Evolutionary conservation across 768 basidiomycete species (phyloP), one percentile per base, ranked within the genome.

Genomic region (Pisolithus microcarpus): DNA sequence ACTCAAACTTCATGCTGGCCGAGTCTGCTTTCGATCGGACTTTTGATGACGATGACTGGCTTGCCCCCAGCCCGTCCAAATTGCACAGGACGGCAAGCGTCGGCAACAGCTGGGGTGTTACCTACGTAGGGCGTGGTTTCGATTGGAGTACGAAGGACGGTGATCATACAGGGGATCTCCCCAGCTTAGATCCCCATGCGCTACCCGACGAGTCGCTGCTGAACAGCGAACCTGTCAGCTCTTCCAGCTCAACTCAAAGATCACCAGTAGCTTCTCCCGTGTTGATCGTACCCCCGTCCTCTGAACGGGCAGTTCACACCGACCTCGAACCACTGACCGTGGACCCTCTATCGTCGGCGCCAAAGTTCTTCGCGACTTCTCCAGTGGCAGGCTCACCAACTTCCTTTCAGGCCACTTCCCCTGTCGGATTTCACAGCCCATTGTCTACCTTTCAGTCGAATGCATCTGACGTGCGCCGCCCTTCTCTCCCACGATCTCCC

Each of bases 71-170:
- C 36, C 72, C 75, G 28, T 65, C 75, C 4, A 67, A 75, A 26
- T 73, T 84, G 18, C 81, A 82, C 67, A 73, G 78, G 52, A 70
- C 83, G 7, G 76, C 85, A 38, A 85, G 83, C 52, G 81, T 85
- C 48, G 80, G 82, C 30, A 80, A 81, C 54, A 89, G 87, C 67
- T 91, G 87, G 86, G 85, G 84, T 7, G 87, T 91, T 54, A 91
- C 89, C 18, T 87, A 80, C 36, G 84, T 91, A 43, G 89, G 89
- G 10, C 80, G 85, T 43, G 89, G 89, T 16, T 90, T 88, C 62
- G 74, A 87, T 65, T 90, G 88, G 85, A 75, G 74, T 50, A 68
- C 74, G 52, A 69, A 67, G 46, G 65, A 69, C 39, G 72, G 73
- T 34, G 62, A 68, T 34, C 55, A 49, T 46, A 7, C 55, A 39